phyloP scores from a whole-genome alignment of 805 yeast genomes.

The Tanozyma kutaoensis region DNA sequence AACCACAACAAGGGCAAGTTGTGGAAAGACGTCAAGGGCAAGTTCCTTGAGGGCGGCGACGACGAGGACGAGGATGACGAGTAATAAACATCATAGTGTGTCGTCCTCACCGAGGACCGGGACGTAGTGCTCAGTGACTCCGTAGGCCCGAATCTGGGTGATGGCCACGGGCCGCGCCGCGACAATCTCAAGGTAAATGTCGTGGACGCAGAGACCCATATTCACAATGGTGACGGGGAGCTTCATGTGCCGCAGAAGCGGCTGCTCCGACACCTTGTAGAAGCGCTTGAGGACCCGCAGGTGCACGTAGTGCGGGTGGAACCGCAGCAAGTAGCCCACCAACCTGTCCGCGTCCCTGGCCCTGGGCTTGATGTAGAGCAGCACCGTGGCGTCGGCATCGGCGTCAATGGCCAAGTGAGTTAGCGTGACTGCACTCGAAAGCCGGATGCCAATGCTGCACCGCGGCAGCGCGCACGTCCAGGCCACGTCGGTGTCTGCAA shows the following conservation, averaged over 20 bases:
- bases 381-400: conserved; percentile 3
- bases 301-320: conserved; percentile 2
- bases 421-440: conserved; percentile 16
- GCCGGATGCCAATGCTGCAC: conserved; percentile 23
- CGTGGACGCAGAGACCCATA: conserved; percentile 16
- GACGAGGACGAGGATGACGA: conserved; percentile 44
- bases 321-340: conserved; percentile 7
- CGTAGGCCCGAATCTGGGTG: not conserved
- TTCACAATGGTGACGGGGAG: conserved; percentile 21
- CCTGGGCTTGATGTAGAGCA: conserved; percentile 19
- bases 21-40: conserved; percentile 68
- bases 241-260: conserved; percentile 12
- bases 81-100: no score
- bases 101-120: no score
- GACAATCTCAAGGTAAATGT: conserved; percentile 15
- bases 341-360: conserved; percentile 5
- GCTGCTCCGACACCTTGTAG: conserved; percentile 14
- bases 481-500: conserved; percentile 17
- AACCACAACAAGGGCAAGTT: conserved; percentile 73
- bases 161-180: not conserved
- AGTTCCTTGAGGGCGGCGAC: conserved; percentile 39
- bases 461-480: conserved; percentile 19
- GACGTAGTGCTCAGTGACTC: not conserved
- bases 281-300: conserved; percentile 18
- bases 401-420: conserved; percentile 19